These are phyloP conservation scores for Lojkania enalia DNA, from an alignment of 2,329 filamentous ascomycete species.

Conservation along the genomic window DNA sequence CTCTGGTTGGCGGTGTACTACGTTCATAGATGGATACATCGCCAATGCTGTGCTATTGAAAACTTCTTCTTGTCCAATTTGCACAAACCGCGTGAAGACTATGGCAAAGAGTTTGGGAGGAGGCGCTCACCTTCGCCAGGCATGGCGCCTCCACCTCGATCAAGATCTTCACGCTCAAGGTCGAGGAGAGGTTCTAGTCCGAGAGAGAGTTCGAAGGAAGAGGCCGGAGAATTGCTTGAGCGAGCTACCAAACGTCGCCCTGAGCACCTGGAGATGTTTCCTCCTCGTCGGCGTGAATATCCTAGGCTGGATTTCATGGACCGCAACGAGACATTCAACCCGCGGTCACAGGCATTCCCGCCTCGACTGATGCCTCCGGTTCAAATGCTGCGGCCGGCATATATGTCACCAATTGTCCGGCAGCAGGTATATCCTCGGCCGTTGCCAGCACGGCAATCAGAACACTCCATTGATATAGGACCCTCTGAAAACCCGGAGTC, in stretches of 20 bases:
- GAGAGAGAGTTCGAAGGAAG: not conserved
- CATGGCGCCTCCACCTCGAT: not conserved
- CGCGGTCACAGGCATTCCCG: no score
- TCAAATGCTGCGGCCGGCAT: not conserved
- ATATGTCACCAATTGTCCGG: not conserved
- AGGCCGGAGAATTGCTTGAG: not conserved
- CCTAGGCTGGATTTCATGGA: not conserved
- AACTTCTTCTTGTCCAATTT: constrained; percentile 20
- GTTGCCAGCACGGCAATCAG: not conserved
- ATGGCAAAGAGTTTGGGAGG: constrained; percentile 3
- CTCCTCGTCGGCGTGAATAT: not conserved
- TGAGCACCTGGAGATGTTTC: not conserved
- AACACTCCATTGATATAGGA: not conserved
- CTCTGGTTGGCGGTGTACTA: constrained; percentile 25
- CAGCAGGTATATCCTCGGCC: not conserved
- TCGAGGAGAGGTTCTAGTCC: not conserved
- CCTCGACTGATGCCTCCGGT: not conserved
- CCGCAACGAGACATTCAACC: not conserved
- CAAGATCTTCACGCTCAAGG: constrained; percentile 1
- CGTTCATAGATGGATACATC: constrained; percentile 21
- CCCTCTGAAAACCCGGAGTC: not conserved
- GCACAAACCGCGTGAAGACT: constrained; percentile 9
- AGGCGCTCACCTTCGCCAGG: not conserved
- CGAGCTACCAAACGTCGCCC: not conserved
- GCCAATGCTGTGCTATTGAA: constrained; percentile 19